phyloP scores from a whole-genome alignment of 441 rosid genomes.

The Flueggea neowawraea region DNA sequence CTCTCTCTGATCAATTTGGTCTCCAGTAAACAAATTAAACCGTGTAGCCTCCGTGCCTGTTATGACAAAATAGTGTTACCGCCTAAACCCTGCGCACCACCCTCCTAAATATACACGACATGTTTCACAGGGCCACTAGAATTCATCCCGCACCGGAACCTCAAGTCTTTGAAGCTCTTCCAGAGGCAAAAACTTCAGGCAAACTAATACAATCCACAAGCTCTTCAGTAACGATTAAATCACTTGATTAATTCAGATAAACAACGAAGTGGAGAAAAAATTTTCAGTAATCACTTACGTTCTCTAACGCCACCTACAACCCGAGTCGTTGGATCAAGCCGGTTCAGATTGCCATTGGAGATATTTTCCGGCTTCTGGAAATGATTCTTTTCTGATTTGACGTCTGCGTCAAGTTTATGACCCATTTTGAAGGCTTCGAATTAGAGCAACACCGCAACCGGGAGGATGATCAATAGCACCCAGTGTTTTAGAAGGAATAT shows the following conservation, averaged over 20 bases:
- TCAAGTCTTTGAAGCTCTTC: constrained; percentile 76
- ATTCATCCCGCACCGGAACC: constrained; percentile 39
- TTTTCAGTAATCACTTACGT: constrained; percentile 27
- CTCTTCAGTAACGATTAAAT: too few species aligned
- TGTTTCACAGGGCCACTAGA: constrained; percentile 48
- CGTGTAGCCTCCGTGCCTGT: constrained; percentile 28
- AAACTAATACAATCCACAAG: constrained; percentile 37
- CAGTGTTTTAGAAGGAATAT: constrained; percentile 61
- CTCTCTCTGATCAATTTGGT: constrained; percentile 83
- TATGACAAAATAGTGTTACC: constrained; percentile 22
- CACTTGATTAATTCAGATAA: too few species aligned
- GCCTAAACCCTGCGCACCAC: constrained; percentile 13
- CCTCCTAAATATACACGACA: constrained; percentile 49
- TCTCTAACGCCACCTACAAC: constrained; percentile 41
- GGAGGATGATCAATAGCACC: constrained; percentile 54
- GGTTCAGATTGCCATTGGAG: constrained; percentile 40
- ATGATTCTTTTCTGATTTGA: too few species aligned
- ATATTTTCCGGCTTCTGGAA: constrained; percentile 26
- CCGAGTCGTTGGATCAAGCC: constrained; percentile 52
- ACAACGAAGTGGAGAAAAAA: too few species aligned
- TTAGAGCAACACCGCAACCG: constrained; percentile 53
- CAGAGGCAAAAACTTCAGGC: constrained; percentile 69
- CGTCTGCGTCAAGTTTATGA: constrained; percentile 16
- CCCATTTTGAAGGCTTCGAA: constrained; percentile 75
- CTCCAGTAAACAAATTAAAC: constrained; percentile 82